phyloP scores from a whole-genome alignment of 768 basidiomycete species.

The Pisolithus sp. region DNA sequence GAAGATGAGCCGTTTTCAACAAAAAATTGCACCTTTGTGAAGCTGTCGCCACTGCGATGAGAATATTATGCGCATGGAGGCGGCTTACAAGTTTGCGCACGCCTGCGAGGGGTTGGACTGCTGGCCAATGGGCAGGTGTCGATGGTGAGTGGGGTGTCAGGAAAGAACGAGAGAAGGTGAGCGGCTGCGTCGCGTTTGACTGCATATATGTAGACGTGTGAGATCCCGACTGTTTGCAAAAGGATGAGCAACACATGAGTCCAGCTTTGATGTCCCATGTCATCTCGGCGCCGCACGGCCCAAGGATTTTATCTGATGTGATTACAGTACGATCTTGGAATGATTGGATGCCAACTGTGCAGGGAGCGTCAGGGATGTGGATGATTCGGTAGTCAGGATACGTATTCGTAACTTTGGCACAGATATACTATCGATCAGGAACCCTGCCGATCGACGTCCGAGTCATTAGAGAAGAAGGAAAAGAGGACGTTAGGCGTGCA shows the following conservation, averaged over 20 bases:
- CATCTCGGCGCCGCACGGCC: conserved; percentile 66
- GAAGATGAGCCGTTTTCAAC: conserved; percentile 60
- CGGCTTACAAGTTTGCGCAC: conserved; percentile 62
- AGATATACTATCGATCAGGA: conserved; percentile 70
- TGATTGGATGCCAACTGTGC: not conserved
- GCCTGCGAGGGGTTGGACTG: conserved; percentile 69
- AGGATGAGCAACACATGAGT: conserved; percentile 35
- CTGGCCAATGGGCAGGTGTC: conserved; percentile 62
- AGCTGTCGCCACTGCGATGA: conserved; percentile 79
- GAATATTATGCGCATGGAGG: conserved; percentile 58
- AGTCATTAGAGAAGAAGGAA: not conserved
- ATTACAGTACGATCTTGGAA: not conserved
- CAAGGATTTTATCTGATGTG: conserved; percentile 61
- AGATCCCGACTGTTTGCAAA: not conserved
- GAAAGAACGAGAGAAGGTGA: conserved; percentile 74
- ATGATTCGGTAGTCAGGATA: conserved; percentile 4
- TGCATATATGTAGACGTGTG: conserved; percentile 18
- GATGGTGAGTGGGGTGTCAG: conserved; percentile 57
- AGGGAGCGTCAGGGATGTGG: not conserved
- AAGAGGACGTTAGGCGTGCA: conserved; percentile 31
- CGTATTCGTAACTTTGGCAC: conserved; percentile 74
- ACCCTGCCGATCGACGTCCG: conserved; percentile 34
- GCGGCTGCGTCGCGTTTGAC: conserved; percentile 59
- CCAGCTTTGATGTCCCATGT: conserved; percentile 89
- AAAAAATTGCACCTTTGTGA: conserved; percentile 59